Conservation (phyloP, 1,284 basidiomycete genomes). For the Sphaerobolus stellatus region DNA sequence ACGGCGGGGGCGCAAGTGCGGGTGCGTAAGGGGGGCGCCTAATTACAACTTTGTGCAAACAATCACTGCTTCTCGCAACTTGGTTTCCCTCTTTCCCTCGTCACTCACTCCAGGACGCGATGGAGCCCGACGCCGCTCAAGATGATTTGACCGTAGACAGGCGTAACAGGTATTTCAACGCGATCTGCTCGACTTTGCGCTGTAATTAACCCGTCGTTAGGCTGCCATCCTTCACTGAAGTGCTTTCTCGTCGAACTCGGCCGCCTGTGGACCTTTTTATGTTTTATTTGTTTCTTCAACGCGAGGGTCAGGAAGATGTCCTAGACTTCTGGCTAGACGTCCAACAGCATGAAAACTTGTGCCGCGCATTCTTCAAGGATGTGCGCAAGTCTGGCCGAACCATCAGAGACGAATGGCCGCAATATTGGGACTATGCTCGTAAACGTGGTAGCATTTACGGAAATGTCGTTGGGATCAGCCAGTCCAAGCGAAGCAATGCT, state of each 20-base stretch:
- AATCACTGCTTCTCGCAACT: neutral
- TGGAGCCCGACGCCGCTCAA: conserved; percentile 18
- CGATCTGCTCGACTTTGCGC: neutral
- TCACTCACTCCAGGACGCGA: conserved; percentile 10
- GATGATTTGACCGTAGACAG: conserved; percentile 9
- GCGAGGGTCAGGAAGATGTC: conserved; percentile 92
- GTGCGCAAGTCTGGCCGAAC: conserved; percentile 89
- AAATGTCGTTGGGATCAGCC: conserved; percentile 78
- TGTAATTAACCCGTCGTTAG: conserved; percentile 30
- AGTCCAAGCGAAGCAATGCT: conserved; percentile 71
- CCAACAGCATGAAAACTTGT: conserved; percentile 98
- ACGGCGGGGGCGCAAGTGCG: conserved; percentile 3
- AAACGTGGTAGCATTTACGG: conserved; percentile 88
- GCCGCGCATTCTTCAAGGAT: conserved; percentile 98
- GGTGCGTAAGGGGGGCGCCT: neutral
- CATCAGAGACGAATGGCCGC: conserved; percentile 95
- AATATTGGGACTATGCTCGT: conserved; percentile 90
- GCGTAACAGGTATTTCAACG: conserved; percentile 6
- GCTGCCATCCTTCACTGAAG: conserved; percentile 80
- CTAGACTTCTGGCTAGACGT: conserved; percentile 99
- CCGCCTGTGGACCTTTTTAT: conserved; percentile 97
- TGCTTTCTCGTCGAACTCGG: conserved; percentile 81
- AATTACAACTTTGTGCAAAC: conserved; percentile 13
- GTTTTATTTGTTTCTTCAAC: conserved; percentile 94
- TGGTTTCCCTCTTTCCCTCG: neutral